Conservation (phyloP, 108 stramenopile species). For the Schizochytrium sp. region DNA sequence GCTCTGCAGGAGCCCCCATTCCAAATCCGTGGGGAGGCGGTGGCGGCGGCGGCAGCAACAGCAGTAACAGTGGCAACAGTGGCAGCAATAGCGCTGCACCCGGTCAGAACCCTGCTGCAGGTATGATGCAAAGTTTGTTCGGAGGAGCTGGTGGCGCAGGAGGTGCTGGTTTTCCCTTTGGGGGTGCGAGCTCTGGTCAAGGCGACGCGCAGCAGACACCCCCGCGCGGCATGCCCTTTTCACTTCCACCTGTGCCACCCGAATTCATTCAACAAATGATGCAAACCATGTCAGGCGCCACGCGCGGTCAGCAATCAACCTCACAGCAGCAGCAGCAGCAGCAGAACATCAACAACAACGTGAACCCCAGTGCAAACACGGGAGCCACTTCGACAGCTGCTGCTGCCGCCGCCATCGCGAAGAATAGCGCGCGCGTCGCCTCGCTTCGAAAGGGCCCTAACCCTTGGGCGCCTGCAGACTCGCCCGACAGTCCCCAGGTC, state of each 20-base stretch:
- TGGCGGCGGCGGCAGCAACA: not conserved
- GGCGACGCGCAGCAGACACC: not conserved
- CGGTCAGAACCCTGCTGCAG: not conserved
- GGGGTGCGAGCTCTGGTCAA: no score
- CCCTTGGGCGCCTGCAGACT: not conserved
- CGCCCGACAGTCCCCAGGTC: not conserved
- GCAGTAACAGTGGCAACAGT: not conserved
- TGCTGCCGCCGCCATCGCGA: not conserved
- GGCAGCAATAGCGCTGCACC: not conserved
- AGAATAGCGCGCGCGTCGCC: not conserved
- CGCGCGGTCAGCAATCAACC: conserved; percentile 63
- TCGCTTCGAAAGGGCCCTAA: not conserved
- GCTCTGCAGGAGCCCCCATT: conserved; percentile 60
- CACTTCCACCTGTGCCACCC: not conserved
- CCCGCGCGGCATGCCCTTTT: not conserved
- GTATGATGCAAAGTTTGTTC: not conserved
- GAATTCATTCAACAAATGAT: conserved; percentile 50
- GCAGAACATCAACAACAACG: no score
- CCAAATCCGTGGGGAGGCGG: conserved; percentile 82
- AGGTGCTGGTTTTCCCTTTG: no score
- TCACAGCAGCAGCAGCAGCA: conserved; percentile 16
- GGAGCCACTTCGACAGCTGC: not conserved
- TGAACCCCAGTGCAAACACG: not conserved
- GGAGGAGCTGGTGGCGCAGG: not conserved
- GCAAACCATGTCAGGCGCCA: conserved; percentile 61